phyloP scores from a whole-genome alignment of 768 basidiomycete genomes.

The Suillus tomentosus region DNA sequence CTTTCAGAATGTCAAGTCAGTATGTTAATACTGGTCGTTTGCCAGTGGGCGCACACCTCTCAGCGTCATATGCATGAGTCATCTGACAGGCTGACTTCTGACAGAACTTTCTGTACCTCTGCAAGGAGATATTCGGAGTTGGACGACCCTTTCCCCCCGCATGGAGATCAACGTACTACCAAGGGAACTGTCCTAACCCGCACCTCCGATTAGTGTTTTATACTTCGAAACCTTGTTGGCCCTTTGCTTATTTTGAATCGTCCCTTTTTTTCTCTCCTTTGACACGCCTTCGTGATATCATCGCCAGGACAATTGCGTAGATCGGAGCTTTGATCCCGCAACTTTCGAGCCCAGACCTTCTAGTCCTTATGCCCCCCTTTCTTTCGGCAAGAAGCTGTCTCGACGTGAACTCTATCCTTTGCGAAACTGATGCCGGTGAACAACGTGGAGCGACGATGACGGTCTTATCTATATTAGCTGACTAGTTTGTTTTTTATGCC shows the following conservation, averaged over 20 bases:
- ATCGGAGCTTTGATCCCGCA: not conserved
- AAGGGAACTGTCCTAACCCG: not conserved
- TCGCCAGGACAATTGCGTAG: not conserved
- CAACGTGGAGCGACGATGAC: not conserved
- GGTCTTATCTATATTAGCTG: not conserved
- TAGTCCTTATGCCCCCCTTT: not conserved
- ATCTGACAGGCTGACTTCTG: not conserved
- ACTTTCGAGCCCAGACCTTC: not conserved
- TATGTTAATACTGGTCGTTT: not conserved
- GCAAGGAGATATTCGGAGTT: conserved; percentile 1
- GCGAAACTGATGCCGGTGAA: not conserved
- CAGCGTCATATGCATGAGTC: not conserved
- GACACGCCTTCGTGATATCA: conserved; percentile 3
- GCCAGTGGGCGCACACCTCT: not conserved
- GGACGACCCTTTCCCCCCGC: not conserved
- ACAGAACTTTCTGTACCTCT: not conserved
- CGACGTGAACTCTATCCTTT: not conserved
- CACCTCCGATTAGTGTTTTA: not conserved
- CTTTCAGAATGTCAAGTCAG: not conserved
- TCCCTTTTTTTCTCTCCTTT: not conserved
- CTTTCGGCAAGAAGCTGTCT: not conserved
- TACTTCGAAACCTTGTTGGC: conserved; percentile 11
- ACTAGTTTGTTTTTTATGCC: not conserved
- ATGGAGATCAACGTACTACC: not conserved
- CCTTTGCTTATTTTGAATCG: conserved; percentile 4